Evolutionary conservation across 2,329 filamentous ascomycete genomes (phyloP), one percentile per base, ranked within the genome.

Genomic region (Neoscytalidium dimidiatum): DNA sequence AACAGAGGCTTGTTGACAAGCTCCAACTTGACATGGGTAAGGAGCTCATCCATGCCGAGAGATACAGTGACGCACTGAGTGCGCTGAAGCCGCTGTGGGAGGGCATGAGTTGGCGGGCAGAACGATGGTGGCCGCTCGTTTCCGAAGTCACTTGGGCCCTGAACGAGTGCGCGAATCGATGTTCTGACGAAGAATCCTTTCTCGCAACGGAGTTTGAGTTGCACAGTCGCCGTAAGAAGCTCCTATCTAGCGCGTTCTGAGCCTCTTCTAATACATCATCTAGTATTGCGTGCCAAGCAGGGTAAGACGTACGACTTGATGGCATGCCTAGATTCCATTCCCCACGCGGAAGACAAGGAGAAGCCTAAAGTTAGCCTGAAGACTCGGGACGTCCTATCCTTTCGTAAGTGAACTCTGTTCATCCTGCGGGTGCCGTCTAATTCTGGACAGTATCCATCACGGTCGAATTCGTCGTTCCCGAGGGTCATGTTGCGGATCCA

Each of bases 401-500:
- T 80, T 60, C 67, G 79, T 79, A 74, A 71, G 80, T 79, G 8
- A 44, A 19, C 23, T 29, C 38, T 48, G 11, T 61, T 29, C 13
- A 43, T 17, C n/a, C 49, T n/a, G 4, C 8, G 28, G 3, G 35
- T 49, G 48, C 44, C 19, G 9, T 60, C 60, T 58, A 17, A 60
- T 46, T n/a, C n/a, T 67, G 52, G 3, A 26, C 38, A 81, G 82
- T 87, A 41, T 79, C 78, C 19, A 73, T 82, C 3, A 79, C 80
- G 4, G 83, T 88, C 67, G 80, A 82, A 1, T 88, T 89, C 67
- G 79, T 77, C 38, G 81, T 79, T 61, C 72, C 77, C 0, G 82
- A 87, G 72, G 85, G 85, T 26, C 84, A 87, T 72, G 87, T 88
- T 48, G 86, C 86, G 26, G 86, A 88, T 68, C 77, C 81, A 4